Base-by-base conservation (phyloP, 2,329 filamentous ascomycete genomes). In the Neofusicoccum kwambonambiense region DNA sequence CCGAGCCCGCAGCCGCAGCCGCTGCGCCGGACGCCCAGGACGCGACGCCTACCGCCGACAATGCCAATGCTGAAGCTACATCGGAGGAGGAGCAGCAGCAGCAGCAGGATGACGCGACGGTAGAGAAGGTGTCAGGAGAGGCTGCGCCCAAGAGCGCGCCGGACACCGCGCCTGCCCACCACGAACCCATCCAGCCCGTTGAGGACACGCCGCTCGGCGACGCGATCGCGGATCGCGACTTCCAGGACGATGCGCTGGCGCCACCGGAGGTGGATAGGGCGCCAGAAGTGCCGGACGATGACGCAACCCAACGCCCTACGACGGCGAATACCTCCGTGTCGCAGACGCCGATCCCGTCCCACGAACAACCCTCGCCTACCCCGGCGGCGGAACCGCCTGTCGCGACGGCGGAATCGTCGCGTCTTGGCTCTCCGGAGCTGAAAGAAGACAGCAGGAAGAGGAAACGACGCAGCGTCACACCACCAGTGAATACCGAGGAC, bases 401-500 rank as follows among this genome's bases (percentile, higher is more conserved):
- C 5, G 39, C 49, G 39, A 63, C 61, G 11, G 61, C 52, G 11
- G 57, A 62, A 17, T 50, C 70, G 19, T 77, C 75, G 15, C 70
- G 75, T 11, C 65, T 77, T 13, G 75, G 75, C 50, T 72, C 74
- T 1, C 75, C 77, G 56, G 76, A 78, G 60, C 56, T 76, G 15
- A 75, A 75, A 64, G 75, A 76, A 13, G 77, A 80, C 15, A 72
- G 66, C 12, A 72, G 69, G 67, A 80, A 80, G 70, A 73, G 79
- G 64, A 81, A 80, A 69, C 71, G 79, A 64, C 70, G 79, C 57
- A 80, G 79, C 54, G 64, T 65, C 17, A 77, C 78, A 31, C 79
- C 78, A 11, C 73, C 77, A 4, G 58, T 76, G 4, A 68, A 71
- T 1, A 52, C 68, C 12, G 71, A 75, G 22, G 76, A 78, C 4